Conservation (phyloP, 495 filamentous ascomycete species). For the Terfezia boudieri region DNA sequence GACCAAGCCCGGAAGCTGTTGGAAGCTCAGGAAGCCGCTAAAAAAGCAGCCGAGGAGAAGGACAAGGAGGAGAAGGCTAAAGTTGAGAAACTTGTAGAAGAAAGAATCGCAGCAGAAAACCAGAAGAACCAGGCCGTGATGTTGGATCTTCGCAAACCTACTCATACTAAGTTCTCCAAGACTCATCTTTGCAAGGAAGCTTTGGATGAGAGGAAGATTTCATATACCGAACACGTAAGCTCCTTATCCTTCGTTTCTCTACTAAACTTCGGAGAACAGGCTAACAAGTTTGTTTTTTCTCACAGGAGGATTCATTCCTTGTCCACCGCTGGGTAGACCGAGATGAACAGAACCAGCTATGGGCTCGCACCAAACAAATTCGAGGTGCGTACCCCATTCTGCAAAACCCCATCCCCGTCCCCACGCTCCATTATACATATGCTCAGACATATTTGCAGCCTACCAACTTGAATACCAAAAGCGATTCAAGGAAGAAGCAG, state of each 20-base stretch:
- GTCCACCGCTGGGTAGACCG: constrained; percentile 19
- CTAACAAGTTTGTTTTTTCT: background rate
- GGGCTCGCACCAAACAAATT: constrained; percentile 18
- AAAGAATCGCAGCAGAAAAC: background rate
- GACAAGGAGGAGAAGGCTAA: constrained; percentile 7
- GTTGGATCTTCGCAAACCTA: constrained; percentile 3
- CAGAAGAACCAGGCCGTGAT: background rate
- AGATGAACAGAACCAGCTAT: constrained; percentile 16
- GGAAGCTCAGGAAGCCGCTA: background rate
- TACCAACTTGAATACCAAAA: constrained; percentile 12
- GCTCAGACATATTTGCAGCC: background rate
- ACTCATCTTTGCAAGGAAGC: constrained; percentile 18
- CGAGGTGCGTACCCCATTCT: constrained; percentile 9
- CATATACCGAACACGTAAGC: constrained; percentile 17
- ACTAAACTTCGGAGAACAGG: background rate
- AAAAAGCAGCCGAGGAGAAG: constrained; percentile 8
- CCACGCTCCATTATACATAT: background rate
- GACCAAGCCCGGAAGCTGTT: background rate
- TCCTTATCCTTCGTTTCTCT: background rate
- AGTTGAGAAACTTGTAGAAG: constrained; percentile 2
- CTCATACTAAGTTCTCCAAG: constrained; percentile 19
- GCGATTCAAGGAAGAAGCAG: constrained; percentile 16
- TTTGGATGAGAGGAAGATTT: constrained; percentile 15
- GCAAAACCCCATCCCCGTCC: background rate
- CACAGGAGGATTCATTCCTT: constrained; percentile 14